These are phyloP conservation scores for Cryptomeria japonica DNA, from an alignment of 75 land plant genomes.

Conservation along the genomic window DNA sequence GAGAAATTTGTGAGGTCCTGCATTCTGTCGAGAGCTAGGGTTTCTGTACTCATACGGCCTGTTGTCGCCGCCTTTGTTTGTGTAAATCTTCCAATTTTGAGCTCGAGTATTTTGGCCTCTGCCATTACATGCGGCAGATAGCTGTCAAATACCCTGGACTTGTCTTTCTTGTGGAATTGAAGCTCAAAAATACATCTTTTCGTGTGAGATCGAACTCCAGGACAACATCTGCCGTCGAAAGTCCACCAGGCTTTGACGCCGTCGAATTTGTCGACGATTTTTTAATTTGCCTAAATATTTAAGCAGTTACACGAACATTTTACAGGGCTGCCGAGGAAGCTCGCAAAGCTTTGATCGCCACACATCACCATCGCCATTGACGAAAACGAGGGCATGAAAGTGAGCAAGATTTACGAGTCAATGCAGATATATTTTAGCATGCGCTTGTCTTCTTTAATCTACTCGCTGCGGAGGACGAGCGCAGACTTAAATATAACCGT, in stretches of 20 bases:
- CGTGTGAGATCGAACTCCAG: conserved; percentile 4
- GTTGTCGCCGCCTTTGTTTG: conserved; percentile 22
- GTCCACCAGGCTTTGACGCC: conserved; percentile 20
- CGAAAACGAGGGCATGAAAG: no score
- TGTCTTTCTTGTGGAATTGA: conserved; percentile 33
- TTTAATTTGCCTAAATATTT: neutral
- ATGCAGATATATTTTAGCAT: no score
- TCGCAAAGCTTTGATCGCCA: no score
- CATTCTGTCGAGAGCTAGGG: conserved; percentile 58
- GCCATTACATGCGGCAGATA: no score
- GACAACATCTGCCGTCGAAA: no score
- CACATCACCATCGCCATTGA: no score
- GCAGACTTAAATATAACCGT: conserved; percentile 10
- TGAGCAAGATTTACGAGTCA: no score
- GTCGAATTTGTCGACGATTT: conserved; percentile 19
- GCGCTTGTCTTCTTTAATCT: conserved; percentile 5
- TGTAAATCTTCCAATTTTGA: conserved; percentile 38
- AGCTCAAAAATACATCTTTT: conserved; percentile 32
- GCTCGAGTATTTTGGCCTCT: conserved; percentile 32
- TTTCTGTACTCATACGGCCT: neutral
- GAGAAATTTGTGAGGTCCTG: conserved; percentile 25
- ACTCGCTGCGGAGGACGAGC: neutral
- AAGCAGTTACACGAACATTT: no score
- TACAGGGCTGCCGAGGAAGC: no score
- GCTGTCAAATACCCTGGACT: conserved; percentile 13